Conservation (phyloP, 2,329 filamentous ascomycete genomes). For the Fusarium devonianum region DNA sequence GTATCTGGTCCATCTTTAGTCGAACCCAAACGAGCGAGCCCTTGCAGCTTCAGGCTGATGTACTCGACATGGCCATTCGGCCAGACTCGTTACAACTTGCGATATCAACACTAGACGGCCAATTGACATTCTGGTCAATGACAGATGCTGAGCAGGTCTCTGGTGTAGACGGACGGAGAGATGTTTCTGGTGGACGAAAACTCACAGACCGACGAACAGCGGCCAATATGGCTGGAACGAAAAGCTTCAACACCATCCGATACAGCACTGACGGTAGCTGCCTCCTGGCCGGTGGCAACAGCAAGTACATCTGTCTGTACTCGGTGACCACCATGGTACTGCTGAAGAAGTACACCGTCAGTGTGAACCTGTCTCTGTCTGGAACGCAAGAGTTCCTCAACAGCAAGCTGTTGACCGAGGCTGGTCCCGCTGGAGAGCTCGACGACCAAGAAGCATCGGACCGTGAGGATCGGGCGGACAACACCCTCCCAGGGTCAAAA, state of each 20-base stretch:
- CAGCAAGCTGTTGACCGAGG: constrained; percentile 89
- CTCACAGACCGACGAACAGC: constrained; percentile 87
- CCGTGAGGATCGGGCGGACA: constrained; percentile 82
- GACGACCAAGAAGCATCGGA: constrained; percentile 91
- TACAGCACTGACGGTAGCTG: constrained; percentile 95
- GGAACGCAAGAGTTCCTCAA: constrained; percentile 98
- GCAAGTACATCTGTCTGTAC: constrained; percentile 98
- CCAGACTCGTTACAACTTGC: constrained; percentile 92
- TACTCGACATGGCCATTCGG: constrained; percentile 84
- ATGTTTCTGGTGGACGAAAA: constrained; percentile 91
- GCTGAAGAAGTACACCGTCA: constrained; percentile 94
- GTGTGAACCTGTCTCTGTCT: constrained; percentile 91
- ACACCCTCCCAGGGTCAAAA: constrained; percentile 82
- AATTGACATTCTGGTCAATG: constrained; percentile 93
- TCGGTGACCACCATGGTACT: constrained; percentile 92
- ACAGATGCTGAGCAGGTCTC: constrained; percentile 86
- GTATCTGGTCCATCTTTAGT: constrained; percentile 95
- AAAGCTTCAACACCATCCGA: constrained; percentile 84
- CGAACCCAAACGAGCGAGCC: constrained; percentile 95
- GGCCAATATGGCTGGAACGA: constrained; percentile 88
- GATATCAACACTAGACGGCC: constrained; percentile 90
- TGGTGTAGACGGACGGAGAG: constrained; percentile 86
- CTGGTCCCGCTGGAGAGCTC: constrained; percentile 82
- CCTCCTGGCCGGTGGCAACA: constrained; percentile 89
- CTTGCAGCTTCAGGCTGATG: constrained; percentile 88